Percentiles rank a stretch among this genome's conserved stretches.
Conservation (phyloP, 345 rosid genomes). For the Microthlaspi erraticum region DNA sequence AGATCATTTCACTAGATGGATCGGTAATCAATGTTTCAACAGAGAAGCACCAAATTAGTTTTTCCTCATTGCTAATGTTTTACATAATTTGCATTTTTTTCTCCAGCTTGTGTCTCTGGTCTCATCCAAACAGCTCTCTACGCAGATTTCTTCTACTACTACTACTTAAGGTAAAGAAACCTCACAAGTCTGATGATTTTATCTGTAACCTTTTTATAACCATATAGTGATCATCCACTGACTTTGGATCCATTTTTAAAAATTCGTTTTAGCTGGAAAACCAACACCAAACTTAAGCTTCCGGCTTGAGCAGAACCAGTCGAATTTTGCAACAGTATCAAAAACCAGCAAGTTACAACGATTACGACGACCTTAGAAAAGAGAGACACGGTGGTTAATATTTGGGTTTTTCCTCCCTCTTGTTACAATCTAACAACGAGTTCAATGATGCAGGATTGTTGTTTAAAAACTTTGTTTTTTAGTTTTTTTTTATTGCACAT, state of each 20-base stretch:
- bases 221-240: background rate
- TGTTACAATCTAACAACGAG: conserved; percentile 28
- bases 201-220: background rate
- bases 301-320: conserved; percentile 64
- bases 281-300: conserved; percentile 86
- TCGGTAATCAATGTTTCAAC: conserved; percentile 50
- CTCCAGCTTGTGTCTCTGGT: conserved; percentile 84
- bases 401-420: conserved; percentile 14
- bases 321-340: conserved; percentile 26
- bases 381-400: conserved; percentile 23
- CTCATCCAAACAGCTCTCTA: conserved; percentile 85
- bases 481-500: conserved; percentile 5
- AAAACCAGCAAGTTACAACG: background rate
- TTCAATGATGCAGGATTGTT: conserved; percentile 27
- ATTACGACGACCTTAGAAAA: conserved; percentile 7
- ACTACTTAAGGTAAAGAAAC: conserved; percentile 69
- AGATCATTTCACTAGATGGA: conserved; percentile 73
- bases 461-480: background rate
- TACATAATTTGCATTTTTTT: conserved; percentile 22
- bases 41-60: background rate
- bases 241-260: background rate
- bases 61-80: conserved; percentile 20
- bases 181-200: background rate
- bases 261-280: conserved; percentile 73
- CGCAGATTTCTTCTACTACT: conserved; percentile 94